A percentile compares a stretch with the other conserved stretches of the same genome.
These are phyloP conservation scores for Alternaria sp. DNA, from an alignment of 2,329 filamentous ascomycete species.

Conservation along the genomic window DNA sequence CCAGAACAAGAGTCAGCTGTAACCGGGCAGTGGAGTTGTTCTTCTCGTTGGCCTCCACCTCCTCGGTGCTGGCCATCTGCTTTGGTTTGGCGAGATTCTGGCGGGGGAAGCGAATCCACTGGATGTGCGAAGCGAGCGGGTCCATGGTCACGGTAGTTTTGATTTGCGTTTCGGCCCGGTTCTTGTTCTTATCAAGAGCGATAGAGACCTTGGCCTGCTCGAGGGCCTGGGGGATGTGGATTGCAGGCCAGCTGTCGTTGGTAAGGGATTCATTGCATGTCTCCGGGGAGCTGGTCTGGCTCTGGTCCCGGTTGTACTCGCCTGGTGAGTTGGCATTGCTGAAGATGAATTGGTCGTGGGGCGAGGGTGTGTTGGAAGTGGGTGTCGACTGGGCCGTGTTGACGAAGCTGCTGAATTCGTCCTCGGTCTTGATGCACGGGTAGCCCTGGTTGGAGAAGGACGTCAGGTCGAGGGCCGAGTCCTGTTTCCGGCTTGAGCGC, in stretches of 20 bases:
- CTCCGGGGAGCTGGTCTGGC: constrained; percentile 40
- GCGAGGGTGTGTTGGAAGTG: constrained; percentile 38
- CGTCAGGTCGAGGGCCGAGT: constrained; percentile 33
- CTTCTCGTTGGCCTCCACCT: constrained; percentile 76
- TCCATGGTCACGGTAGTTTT: constrained; percentile 81
- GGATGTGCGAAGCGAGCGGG: constrained; percentile 75
- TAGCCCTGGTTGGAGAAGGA: constrained; percentile 14
- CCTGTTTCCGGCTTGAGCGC: constrained; percentile 25
- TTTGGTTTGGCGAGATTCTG: constrained; percentile 96
- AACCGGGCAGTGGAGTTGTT: constrained; percentile 53
- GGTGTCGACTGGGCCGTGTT: constrained; percentile 29
- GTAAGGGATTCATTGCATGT: constrained; percentile 28
- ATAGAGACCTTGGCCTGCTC: constrained; percentile 30
- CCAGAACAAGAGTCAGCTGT: constrained; percentile 71
- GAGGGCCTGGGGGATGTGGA: constrained; percentile 34
- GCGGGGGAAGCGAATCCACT: constrained; percentile 82
- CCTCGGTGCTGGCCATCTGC: constrained; percentile 76
- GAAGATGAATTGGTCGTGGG: constrained; percentile 36
- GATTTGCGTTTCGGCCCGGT: constrained; percentile 95
- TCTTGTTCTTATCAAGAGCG: constrained; percentile 63
- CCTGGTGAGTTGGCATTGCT: constrained; percentile 42
- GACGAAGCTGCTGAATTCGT: constrained; percentile 23
- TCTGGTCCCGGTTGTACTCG: constrained; percentile 36
- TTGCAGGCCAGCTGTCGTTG: constrained; percentile 32
- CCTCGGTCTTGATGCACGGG: constrained; percentile 22